Conservation (phyloP, 495 filamentous ascomycete species). For the Penicillium fimorum region DNA sequence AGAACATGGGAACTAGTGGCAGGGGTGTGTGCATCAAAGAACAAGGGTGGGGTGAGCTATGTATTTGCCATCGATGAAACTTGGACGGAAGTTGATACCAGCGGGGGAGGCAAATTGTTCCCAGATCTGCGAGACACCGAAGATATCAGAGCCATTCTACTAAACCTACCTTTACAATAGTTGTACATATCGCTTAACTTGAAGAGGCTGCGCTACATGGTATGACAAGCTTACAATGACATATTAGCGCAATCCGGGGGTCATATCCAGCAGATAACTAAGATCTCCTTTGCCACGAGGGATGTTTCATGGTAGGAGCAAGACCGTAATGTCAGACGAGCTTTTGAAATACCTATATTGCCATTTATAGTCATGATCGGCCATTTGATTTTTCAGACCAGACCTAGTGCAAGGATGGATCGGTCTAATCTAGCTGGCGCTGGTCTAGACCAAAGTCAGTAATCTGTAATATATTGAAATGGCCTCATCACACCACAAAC, state of each 20-base stretch:
- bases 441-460: background rate
- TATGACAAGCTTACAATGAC: background rate
- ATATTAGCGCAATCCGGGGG: background rate
- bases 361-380: background rate
- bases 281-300: background rate
- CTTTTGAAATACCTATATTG: background rate
- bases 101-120: constrained; percentile 22
- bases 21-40: background rate
- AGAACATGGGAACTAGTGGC: constrained; percentile 1
- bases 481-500: background rate
- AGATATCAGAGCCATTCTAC: background rate
- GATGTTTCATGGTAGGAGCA: background rate
- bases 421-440: background rate
- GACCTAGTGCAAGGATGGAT: background rate
- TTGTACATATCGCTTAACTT: background rate
- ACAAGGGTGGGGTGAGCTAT: background rate
- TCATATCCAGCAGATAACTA: background rate
- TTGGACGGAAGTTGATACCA: background rate
- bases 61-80: constrained; percentile 18
- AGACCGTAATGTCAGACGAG: background rate
- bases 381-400: background rate
- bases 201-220: too few relatives aligned
- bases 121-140: background rate
- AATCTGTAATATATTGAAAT: background rate
- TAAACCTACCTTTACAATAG: background rate